Evolutionary conservation across 2,329 filamentous ascomycete genomes (phyloP).

Genomic region (Penicillium aurantiogriseum): DNA sequence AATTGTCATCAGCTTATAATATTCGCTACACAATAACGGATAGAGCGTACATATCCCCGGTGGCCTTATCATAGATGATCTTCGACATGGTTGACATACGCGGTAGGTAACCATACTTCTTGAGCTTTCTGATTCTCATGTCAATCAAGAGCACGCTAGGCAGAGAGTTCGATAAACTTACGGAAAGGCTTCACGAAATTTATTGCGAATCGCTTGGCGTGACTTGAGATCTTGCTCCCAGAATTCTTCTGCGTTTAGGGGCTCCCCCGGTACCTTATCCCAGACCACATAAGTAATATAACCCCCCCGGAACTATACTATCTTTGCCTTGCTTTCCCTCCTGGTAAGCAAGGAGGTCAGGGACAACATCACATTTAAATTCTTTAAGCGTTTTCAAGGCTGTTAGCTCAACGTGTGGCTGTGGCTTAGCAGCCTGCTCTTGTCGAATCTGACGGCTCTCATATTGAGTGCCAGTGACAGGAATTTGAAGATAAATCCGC

Average conservation of each 20-base stretch:
- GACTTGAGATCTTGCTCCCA: background rate
- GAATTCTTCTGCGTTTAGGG: background rate
- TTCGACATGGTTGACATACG: background rate
- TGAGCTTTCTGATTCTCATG: background rate
- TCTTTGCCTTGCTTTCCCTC: background rate
- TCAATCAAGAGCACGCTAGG: background rate
- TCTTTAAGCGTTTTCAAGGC: background rate
- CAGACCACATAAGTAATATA: background rate
- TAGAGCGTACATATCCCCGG: background rate
- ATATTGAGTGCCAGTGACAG: constrained; percentile 7
- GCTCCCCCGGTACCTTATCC: background rate
- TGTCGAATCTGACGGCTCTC: constrained; percentile 4
- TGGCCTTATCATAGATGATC: background rate
- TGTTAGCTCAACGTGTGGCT: background rate
- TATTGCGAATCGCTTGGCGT: background rate
- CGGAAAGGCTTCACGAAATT: background rate
- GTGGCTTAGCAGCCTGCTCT: background rate
- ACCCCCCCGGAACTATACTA: background rate
- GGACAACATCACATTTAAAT: background rate
- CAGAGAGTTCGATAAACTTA: background rate
- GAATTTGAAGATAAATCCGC: constrained; percentile 15
- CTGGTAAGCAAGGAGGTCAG: background rate
- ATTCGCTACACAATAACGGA: background rate
- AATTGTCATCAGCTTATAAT: background rate
- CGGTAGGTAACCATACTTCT: background rate